Conservation (phyloP, 2,329 filamentous ascomycete genomes). For the Colletotrichum sansevieriae region DNA sequence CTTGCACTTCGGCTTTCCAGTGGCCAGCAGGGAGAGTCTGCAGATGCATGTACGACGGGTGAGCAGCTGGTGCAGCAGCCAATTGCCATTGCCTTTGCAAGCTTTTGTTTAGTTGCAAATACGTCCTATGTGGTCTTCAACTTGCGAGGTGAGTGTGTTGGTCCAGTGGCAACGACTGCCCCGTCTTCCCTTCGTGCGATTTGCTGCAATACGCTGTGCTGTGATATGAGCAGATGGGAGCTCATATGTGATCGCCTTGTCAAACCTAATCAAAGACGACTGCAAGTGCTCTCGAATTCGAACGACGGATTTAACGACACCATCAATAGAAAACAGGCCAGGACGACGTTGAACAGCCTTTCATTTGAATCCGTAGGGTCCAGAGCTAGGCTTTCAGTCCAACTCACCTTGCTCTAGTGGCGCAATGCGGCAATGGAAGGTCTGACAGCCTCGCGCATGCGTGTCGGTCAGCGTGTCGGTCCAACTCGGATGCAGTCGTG, state of each 20-base stretch:
- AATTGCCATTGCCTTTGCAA: background rate
- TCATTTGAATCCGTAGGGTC: background rate
- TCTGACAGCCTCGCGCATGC: constrained; percentile 12
- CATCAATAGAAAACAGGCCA: constrained; percentile 19
- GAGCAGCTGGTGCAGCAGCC: background rate
- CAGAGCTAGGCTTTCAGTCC: background rate
- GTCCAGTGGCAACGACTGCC: background rate
- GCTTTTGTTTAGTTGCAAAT: background rate
- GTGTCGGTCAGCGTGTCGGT: background rate
- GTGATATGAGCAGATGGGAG: constrained; percentile 9
- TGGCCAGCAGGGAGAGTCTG: constrained; percentile 9
- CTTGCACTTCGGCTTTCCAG: background rate
- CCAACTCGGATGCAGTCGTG: background rate
- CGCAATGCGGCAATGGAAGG: too few relatives aligned
- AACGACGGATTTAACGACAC: constrained; percentile 12
- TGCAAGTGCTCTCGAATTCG: constrained; percentile 11
- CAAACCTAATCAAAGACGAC: constrained; percentile 15
- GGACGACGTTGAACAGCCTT: background rate
- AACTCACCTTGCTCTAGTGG: background rate
- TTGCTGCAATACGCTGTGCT: background rate
- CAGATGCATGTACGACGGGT: constrained; percentile 7
- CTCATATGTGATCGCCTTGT: constrained; percentile 16
- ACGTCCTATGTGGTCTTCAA: background rate
- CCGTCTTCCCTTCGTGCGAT: background rate
- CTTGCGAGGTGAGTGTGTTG: background rate